Base-by-base conservation (phyloP, 352 stramenopile genomes). In the Phytophthora agathidicida region DNA sequence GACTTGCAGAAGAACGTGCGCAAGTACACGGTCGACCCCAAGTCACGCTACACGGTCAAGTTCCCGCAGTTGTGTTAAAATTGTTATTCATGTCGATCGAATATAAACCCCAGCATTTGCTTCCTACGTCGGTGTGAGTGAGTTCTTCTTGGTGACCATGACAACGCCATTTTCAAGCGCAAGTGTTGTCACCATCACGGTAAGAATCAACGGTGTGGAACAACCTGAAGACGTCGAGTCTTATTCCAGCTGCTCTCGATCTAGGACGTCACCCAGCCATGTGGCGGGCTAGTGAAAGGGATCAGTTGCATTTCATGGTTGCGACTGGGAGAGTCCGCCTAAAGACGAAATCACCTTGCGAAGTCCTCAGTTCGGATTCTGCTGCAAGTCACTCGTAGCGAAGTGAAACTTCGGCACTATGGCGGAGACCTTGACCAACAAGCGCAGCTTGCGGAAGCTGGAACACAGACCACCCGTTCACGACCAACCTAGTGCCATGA, bases 1-100 rank as follows among this genome's bases (percentile, higher is more conserved):
- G 80, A 89, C 53, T 68, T 93, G 42, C 80, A 91, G 65, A 87
- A 86, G 67, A 93, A 93, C 32, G 80, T 91, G 36, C 81, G 81
- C 65, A 90, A 91, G 71, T 93, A 91, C 77, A 86, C 68, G 23
- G 75, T 86, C 49, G 84, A 93, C 46, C 83, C 84, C 8, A 75
- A 78, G 47, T 83, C 84, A 11, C 79, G 84, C 13, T 93, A 93
- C 65, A 86, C 73, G n/a, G 73, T 91, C 58, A 86, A 85, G 65
- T 91, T 87, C 63, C 79, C 81, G 36, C 68, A 79, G 33, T 46
- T 84, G 11, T 84, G 69, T 50, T 81, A 69, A 68, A 51, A 30
- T 20, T 47, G 43, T 51, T 30, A 19, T 22, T 39, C 43, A 24
- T 60, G 52, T 68, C 46, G 26, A 67, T 68, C 46, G 26, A 67